Evolutionary conservation across 371 early-diverging fungal genomes (phyloP), one percentile per base, ranked within the genome.

Genomic region (Apophysomyces sp.): DNA sequence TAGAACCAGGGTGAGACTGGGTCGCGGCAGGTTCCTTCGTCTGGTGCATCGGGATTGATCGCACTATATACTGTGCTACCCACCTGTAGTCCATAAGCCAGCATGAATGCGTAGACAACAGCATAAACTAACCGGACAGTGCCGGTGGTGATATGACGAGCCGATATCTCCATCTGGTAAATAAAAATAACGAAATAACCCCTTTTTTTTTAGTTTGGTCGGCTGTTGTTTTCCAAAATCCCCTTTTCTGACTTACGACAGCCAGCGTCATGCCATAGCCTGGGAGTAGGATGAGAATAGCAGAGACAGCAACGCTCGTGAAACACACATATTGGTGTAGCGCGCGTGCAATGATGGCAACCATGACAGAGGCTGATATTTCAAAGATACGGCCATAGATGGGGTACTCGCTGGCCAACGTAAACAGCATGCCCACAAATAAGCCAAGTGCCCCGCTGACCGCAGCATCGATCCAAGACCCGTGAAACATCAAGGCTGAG

Each of bases 71-170:
- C 63, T 21, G 64, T 68, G 30, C 73, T 72, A 4, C 94, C 94
- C 34, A 93, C 79, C 27, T 87, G 82, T 61, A 94, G 76, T 11
- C 93, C 94, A 57, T 91, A 93, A 2, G 88, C 88, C 15, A 91
- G 81, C 56, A 91, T 69, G 56, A 93, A 85, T 13, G 93, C 89
- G 24, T 87, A 86, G 31, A 94, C 76, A 4, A 94, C 71, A 12
- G 93, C 87, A 70, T 90, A 86, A 29, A 91, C 89, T 12, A 92
- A 73, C 29, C 93, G 85, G 39, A 92, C 87, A 1, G 92, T 90
- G 21, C 95, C 95, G 4, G 92, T 87, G 21, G 91, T 86, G 58
- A 94, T 83, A 62, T 93, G 92, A 26, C 92, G 83, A 34, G 93
- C 76, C 21, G 77, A 71, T 40, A 79, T 52, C 56, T 79, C 80